A percentile compares a stretch with the other conserved stretches of the same genome.
These are phyloP conservation scores for Prosopis cineraria DNA, from an alignment of 306 rosid genomes.

Conservation along the genomic window DNA sequence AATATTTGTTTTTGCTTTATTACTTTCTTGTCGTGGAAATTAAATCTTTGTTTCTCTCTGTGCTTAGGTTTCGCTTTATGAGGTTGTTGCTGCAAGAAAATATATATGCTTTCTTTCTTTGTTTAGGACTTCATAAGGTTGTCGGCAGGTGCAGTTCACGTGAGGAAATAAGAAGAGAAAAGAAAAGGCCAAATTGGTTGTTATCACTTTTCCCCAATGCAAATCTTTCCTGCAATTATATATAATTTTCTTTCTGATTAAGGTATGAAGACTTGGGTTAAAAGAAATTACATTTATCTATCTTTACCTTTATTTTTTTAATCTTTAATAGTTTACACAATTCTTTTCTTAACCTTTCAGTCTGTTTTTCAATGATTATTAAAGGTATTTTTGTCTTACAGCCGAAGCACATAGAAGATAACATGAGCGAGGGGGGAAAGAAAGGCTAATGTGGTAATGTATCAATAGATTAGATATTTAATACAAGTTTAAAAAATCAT, in stretches of 20 bases:
- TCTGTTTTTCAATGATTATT: neutral
- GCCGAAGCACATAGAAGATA: too few species aligned
- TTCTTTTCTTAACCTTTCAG: neutral
- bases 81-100: neutral
- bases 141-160: neutral
- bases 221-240: neutral
- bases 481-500: too few species aligned
- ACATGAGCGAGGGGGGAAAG: too few species aligned
- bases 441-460: too few species aligned
- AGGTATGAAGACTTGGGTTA: neutral
- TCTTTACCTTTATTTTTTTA: neutral
- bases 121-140: neutral
- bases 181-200: neutral
- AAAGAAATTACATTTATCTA: neutral
- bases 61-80: neutral
- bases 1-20: neutral
- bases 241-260: neutral
- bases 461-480: too few species aligned
- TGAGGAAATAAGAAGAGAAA: neutral
- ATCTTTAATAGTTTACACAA: neutral
- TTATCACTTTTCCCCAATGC: neutral
- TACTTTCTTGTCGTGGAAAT: constrained; percentile 25
- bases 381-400: neutral
- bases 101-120: neutral
- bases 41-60: neutral